phyloP scores from a whole-genome alignment of 768 basidiomycete species.

The Termitomyces sp. region DNA sequence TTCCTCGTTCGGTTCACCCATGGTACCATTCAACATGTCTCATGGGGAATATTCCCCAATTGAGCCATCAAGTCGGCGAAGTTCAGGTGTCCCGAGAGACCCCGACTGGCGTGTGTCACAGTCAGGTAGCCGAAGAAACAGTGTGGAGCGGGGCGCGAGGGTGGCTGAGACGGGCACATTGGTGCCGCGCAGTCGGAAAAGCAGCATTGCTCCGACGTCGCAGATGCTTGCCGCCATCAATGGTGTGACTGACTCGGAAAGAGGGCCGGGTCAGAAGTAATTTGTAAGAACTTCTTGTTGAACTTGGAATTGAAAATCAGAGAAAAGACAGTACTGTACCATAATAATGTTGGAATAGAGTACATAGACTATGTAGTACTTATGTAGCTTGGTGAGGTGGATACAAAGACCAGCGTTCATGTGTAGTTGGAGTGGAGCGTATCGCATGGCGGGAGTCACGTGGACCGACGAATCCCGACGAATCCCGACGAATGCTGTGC shows the following conservation, averaged over 20 bases:
- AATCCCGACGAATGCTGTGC: slow-evolving; percentile 28
- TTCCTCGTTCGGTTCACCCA: slow-evolving; percentile 73
- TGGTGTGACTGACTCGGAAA: slow-evolving; percentile 4
- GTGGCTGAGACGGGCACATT: slow-evolving; percentile 69
- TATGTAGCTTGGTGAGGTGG: not conserved
- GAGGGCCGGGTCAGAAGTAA: not conserved
- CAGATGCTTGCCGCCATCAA: slow-evolving; percentile 19
- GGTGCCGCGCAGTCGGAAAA: slow-evolving; percentile 44
- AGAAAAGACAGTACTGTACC: slow-evolving; percentile 9
- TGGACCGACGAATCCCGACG: slow-evolving; percentile 27
- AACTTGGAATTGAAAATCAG: not conserved
- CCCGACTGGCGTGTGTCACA: slow-evolving; percentile 31
- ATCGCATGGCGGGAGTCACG: slow-evolving; percentile 13
- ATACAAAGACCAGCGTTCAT: no score
- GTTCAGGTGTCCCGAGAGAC: slow-evolving; percentile 40
- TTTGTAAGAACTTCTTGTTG: not conserved
- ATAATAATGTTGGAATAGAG: slow-evolving; percentile 8
- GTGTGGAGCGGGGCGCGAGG: slow-evolving; percentile 61
- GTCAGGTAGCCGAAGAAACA: slow-evolving; percentile 47
- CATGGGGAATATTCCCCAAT: slow-evolving; percentile 49
- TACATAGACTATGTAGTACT: not conserved
- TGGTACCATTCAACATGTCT: slow-evolving; percentile 43
- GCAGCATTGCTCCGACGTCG: slow-evolving; percentile 31
- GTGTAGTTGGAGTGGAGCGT: no score
- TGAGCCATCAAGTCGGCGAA: slow-evolving; percentile 53